Evolutionary conservation across 2,329 filamentous ascomycete species (phyloP).

Genomic region (Paecilomyces sp.): DNA sequence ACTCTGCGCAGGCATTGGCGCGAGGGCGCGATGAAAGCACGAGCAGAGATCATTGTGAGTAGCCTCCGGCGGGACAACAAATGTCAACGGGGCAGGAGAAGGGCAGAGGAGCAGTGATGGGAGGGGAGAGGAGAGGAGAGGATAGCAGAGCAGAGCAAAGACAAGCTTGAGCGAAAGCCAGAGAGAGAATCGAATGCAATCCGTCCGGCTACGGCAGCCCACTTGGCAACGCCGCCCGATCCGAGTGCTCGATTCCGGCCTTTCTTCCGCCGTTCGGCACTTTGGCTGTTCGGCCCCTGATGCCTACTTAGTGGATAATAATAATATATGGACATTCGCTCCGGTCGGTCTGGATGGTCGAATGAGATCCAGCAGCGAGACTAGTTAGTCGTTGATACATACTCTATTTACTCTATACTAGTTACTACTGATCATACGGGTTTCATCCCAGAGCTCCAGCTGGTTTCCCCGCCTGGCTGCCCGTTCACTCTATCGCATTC

Average conservation of each 20-base stretch:
- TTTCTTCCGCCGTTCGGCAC: conserved; percentile 11
- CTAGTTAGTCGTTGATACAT: no score
- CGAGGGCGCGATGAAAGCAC: conserved; percentile 67
- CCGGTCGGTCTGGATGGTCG: not conserved
- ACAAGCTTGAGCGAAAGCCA: conserved; percentile 4
- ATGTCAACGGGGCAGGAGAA: conserved; percentile 16
- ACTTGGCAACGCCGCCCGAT: conserved; percentile 15
- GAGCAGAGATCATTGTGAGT: conserved; percentile 71
- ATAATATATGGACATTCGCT: not conserved
- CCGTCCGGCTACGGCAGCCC: not conserved
- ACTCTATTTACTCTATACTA: no score
- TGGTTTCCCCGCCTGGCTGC: not conserved
- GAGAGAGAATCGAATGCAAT: not conserved
- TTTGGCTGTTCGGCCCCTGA: conserved; percentile 2
- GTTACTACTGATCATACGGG: no score
- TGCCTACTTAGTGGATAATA: no score
- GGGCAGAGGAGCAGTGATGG: conserved; percentile 4
- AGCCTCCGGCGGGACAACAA: conserved; percentile 16
- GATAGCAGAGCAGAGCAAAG: conserved; percentile 5
- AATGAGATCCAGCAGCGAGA: no score
- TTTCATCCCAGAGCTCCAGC: not conserved
- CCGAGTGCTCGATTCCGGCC: conserved; percentile 8
- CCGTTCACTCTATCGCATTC: not conserved
- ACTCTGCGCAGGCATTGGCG: conserved; percentile 72
- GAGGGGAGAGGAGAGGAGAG: not conserved